Base-by-base conservation (phyloP, 768 basidiomycete species). In the Lactarius indigo region DNA sequence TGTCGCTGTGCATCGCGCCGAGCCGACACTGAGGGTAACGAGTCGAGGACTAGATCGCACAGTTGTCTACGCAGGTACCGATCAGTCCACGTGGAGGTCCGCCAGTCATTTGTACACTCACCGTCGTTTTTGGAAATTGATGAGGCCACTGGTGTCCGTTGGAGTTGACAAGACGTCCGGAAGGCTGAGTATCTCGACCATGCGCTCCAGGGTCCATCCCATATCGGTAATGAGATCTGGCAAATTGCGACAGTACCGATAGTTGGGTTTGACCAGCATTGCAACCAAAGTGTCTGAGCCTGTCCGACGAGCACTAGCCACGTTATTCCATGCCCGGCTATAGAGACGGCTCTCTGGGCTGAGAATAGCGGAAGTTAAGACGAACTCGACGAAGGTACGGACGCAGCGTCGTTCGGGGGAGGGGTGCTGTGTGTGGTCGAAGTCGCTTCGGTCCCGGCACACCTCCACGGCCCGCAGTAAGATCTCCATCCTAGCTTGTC, bases 81-180 rank as follows among this genome's bases (percentile, higher is more conserved):
- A 63, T 74, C 69, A 75, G 68, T 56, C 54, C 33, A 26, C 61
- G 50, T n/a, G n/a, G 12, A 52, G 5, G 5, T 26, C 9, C 10
- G 60, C 17, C 39, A 26, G 58, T 20, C 20, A n/a, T 35, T 18
- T 28, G 23, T 37, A 20, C 15, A 54, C 83, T 64, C 71, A 91
- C 91, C 92, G 85, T 69, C 92, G 83, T 72, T 94, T 94, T 68
- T 92, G 88, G 70, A 92, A 85, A 72, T 92, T 94, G 55, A 94
- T 83, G 42, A 94, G 82, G 42, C 78, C 81, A 41, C 80, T 81
- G 68, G 86, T 85, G 41, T 82, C 81, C n/a, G 78, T 74, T 1
- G 80, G 73, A 18, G 85, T 81, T 57, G 86, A 83, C 9, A 91
- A 76, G 18, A 87, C 80, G 73, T 94, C 91, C 4, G 91, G 87